phyloP scores from a whole-genome alignment of 139 green algal genomes.

The Chlamydomonas asymmetrica region DNA sequence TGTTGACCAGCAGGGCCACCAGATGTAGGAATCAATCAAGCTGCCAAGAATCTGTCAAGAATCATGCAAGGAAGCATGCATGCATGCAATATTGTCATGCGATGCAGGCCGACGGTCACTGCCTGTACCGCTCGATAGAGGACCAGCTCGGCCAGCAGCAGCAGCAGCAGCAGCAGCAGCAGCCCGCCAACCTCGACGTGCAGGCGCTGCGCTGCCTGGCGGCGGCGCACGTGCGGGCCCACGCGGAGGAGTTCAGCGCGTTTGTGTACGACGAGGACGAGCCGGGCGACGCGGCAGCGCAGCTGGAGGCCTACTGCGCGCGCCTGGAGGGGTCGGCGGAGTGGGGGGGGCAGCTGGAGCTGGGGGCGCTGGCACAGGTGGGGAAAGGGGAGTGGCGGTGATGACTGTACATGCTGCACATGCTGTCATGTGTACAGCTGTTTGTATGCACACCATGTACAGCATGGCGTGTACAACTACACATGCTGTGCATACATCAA shows the following conservation, averaged over 20 bases:
- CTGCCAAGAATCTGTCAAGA: no score
- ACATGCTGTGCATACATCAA: no score
- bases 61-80: no score
- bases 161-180: slow-evolving; percentile 5
- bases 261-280: slow-evolving; percentile 49
- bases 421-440: no score
- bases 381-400: no score
- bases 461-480: no score
- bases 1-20: no score
- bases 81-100: not conserved
- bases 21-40: no score
- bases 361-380: slow-evolving; percentile 71
- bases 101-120: slow-evolving; percentile 88
- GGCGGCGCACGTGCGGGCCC: slow-evolving; percentile 74
- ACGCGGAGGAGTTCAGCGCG: slow-evolving; percentile 50
- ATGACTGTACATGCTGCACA: no score
- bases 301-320: slow-evolving; percentile 75
- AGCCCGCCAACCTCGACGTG: slow-evolving; percentile 28
- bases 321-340: slow-evolving; percentile 74
- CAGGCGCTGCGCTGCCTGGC: slow-evolving; percentile 63
- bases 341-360: slow-evolving; percentile 93
- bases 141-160: slow-evolving; percentile 73
- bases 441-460: no score
- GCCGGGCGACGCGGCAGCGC: slow-evolving; percentile 29
- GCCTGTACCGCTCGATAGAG: slow-evolving; percentile 88